Evolutionary conservation across 352 stramenopile species (phyloP).

Genomic region (Phytophthora crassamura): DNA sequence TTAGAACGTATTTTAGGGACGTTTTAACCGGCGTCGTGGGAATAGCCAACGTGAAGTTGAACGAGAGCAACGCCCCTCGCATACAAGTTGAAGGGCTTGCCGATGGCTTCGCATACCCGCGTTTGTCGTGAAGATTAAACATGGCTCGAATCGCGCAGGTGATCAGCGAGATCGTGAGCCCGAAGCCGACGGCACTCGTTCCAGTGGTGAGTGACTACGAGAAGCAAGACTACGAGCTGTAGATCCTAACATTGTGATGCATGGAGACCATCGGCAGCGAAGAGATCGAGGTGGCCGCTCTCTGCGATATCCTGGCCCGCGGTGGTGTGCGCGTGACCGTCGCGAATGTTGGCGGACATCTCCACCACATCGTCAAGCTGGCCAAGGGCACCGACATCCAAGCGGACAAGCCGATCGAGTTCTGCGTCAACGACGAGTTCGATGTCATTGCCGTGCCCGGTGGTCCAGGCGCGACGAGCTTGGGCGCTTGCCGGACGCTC

Average conservation of each 20-base stretch:
- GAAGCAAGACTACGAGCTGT: neutral
- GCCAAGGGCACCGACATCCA: conserved; percentile 60
- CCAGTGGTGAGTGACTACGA: conserved; percentile 51
- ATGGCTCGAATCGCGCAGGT: conserved; percentile 63
- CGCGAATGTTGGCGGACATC: conserved; percentile 52
- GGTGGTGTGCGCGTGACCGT: conserved; percentile 73
- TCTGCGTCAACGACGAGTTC: conserved; percentile 62
- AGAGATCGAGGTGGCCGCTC: conserved; percentile 69
- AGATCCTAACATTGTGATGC: neutral
- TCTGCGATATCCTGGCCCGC: conserved; percentile 59
- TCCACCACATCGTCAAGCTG: conserved; percentile 65
- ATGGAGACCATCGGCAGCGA: conserved; percentile 57
- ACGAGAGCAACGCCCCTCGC: too few species aligned
- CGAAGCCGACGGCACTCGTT: conserved; percentile 69
- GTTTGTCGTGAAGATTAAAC: conserved; percentile 11
- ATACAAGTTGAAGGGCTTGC: too few species aligned
- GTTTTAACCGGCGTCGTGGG: too few species aligned
- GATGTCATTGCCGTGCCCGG: conserved; percentile 76
- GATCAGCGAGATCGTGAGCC: conserved; percentile 64
- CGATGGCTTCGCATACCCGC: neutral
- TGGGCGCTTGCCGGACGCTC: conserved; percentile 53
- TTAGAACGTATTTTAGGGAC: too few species aligned
- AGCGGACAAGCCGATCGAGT: conserved; percentile 68
- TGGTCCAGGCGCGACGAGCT: conserved; percentile 54
- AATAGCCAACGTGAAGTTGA: too few species aligned